phyloP scores from a whole-genome alignment of 169 alveolate genomes.

The Eimeria sp. region DNA sequence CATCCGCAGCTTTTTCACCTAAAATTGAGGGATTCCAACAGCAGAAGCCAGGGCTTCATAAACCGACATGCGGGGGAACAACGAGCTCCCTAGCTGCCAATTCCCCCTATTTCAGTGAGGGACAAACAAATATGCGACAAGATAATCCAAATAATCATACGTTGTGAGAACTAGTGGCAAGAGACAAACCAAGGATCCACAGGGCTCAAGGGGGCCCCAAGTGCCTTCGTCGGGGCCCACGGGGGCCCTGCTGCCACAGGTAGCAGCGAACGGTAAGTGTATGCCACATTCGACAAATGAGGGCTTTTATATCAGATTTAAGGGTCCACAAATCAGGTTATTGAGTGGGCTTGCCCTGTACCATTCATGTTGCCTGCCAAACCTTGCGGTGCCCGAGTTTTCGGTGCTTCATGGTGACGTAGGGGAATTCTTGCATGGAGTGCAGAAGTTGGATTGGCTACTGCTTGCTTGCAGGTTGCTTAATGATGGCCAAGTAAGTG shows the following conservation, averaged over 20 bases:
- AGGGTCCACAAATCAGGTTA: neutral
- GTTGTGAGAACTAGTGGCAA: neutral
- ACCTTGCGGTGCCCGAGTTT: neutral
- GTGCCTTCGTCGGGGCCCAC: constrained; percentile 6
- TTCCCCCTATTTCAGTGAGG: neutral
- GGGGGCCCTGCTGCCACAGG: constrained; percentile 13
- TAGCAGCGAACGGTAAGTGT: neutral
- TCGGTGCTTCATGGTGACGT: neutral
- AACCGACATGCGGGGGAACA: neutral
- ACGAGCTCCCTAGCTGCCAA: neutral
- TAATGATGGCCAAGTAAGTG: neutral
- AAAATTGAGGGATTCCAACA: neutral
- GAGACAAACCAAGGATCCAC: neutral
- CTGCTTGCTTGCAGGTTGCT: neutral
- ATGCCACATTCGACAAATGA: neutral
- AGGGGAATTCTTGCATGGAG: neutral
- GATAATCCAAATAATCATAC: neutral
- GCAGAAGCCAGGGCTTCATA: neutral
- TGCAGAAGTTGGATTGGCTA: neutral
- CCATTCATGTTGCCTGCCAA: neutral
- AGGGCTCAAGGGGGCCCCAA: constrained; percentile 24
- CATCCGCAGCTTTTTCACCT: neutral
- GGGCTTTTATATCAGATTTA: neutral
- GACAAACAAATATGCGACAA: neutral
- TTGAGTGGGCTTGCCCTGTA: neutral